Evolutionary conservation across 1,284 basidiomycete genomes (phyloP).

Genomic region (Ustilago esculenta): DNA sequence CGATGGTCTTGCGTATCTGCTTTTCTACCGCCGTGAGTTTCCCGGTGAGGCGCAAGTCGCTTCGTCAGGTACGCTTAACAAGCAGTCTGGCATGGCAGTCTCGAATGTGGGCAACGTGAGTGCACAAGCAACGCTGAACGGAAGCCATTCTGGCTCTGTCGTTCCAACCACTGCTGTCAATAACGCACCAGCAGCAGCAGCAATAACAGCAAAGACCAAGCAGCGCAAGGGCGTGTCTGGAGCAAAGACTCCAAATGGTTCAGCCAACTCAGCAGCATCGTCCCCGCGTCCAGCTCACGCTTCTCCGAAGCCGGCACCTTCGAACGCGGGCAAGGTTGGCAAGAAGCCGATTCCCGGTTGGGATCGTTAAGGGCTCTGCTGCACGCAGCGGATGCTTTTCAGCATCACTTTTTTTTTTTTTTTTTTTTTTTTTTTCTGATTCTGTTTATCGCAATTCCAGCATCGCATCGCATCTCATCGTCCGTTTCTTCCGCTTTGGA

Average conservation of each 20-base stretch:
- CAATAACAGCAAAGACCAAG: constrained; percentile 6
- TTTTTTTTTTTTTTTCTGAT: no score
- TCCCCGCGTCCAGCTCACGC: constrained; percentile 24
- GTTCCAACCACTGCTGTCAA: constrained; percentile 2
- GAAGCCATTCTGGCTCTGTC: constrained; percentile 6
- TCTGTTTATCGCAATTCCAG: constrained; percentile 18
- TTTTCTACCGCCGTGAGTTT: constrained; percentile 76
- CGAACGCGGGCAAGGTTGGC: constrained; percentile 2
- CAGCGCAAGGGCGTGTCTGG: constrained; percentile 13
- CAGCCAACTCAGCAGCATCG: constrained; percentile 16
- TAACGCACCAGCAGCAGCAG: constrained; percentile 2
- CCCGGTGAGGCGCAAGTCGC: constrained; percentile 18
- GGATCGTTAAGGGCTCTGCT: constrained; percentile 10
- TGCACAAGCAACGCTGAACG: constrained; percentile 4
- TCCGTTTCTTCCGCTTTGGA: no score
- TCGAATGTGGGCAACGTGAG: background rate
- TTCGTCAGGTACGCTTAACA: background rate
- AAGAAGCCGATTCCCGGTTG: constrained; percentile 35
- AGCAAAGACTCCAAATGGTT: constrained; percentile 11
- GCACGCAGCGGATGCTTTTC: background rate
- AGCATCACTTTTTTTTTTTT: background rate
- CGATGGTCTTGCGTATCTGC: constrained; percentile 76
- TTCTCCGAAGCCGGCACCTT: constrained; percentile 7
- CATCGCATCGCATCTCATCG: constrained; percentile 8
- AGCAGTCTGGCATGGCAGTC: background rate